A percentile compares a stretch with the other conserved stretches of the same genome.
phyloP scores from a whole-genome alignment of 2,329 filamentous ascomycete species.

The Alternaria burnsii region DNA sequence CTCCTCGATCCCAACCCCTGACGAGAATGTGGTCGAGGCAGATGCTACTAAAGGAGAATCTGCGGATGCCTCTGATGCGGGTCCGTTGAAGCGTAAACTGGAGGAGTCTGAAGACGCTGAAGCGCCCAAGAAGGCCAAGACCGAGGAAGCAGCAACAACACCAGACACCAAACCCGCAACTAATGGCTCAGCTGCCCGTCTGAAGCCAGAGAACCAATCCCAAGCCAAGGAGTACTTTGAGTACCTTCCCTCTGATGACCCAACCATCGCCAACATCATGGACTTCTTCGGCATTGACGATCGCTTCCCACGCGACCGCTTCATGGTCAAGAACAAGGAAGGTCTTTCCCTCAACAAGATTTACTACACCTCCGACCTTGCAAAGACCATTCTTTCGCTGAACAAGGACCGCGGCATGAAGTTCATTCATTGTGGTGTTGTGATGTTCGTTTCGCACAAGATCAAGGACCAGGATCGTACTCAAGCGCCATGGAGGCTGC shows the following conservation, averaged over 20 bases:
- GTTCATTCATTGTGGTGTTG: conserved; percentile 95
- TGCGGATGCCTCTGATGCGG: conserved; percentile 16
- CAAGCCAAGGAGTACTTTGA: conserved; percentile 88
- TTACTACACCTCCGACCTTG: conserved; percentile 90
- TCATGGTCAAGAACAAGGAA: conserved; percentile 93
- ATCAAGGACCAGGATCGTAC: conserved; percentile 98
- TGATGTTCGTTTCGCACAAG: conserved; percentile 75
- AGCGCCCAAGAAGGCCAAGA: conserved; percentile 47
- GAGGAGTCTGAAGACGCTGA: conserved; percentile 46
- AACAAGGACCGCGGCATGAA: conserved; percentile 94
- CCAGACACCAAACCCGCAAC: conserved; percentile 21
- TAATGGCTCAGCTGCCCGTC: conserved; percentile 36
- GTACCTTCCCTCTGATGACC: conserved; percentile 77
- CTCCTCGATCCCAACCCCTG: conserved; percentile 32
- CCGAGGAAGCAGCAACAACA: conserved; percentile 25
- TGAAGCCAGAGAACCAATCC: conserved; percentile 60
- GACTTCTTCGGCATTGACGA: conserved; percentile 84
- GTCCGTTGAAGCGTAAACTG: conserved; percentile 51
- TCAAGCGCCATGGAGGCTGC: conserved; percentile 91
- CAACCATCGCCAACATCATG: conserved; percentile 79
- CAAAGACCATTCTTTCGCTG: conserved; percentile 81
- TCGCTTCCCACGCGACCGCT: conserved; percentile 87
- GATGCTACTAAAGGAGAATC: conserved; percentile 31
- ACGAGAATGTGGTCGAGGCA: conserved; percentile 35
- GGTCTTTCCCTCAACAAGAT: conserved; percentile 92